Evolutionary conservation across 305 asterid species (phyloP).

Genomic region (Fraxinus velutina): DNA sequence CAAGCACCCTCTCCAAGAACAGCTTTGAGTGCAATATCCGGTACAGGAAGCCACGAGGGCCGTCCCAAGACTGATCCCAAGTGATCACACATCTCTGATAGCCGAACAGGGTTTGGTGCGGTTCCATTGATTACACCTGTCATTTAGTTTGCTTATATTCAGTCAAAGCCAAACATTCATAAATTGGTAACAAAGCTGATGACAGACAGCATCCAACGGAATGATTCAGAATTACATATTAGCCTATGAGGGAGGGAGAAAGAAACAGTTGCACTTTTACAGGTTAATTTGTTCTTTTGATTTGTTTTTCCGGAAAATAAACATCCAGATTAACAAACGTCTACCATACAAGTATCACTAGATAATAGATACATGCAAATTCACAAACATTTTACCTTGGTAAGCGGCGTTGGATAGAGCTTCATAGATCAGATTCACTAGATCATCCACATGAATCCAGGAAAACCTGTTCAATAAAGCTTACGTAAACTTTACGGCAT

Average conservation of each 20-base stretch:
- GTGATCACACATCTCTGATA: conserved; percentile 78
- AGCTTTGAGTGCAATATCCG: conserved; percentile 75
- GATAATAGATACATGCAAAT: not conserved
- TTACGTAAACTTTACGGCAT: not conserved
- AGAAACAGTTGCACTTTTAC: not conserved
- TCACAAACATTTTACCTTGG: conserved; percentile 40
- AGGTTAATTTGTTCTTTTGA: not conserved
- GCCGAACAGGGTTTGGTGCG: conserved; percentile 76
- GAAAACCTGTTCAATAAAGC: conserved; percentile 62
- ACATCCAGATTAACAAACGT: not conserved
- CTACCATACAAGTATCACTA: not conserved
- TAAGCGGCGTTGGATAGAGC: conserved; percentile 73
- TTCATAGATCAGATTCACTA: conserved; percentile 74
- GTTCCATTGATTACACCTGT: conserved; percentile 86
- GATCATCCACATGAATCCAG: conserved; percentile 90
- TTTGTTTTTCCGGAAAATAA: not conserved
- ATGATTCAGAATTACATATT: not conserved
- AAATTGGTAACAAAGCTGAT: not conserved
- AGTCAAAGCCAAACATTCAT: not conserved
- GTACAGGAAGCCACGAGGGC: conserved; percentile 96
- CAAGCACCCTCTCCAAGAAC: conserved; percentile 91
- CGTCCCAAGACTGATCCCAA: conserved; percentile 78
- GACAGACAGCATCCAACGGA: not conserved
- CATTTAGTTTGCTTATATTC: conserved; percentile 1
- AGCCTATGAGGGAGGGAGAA: not conserved